Conservation (phyloP, 2,329 filamentous ascomycete genomes). For the Calycina herbarum region DNA sequence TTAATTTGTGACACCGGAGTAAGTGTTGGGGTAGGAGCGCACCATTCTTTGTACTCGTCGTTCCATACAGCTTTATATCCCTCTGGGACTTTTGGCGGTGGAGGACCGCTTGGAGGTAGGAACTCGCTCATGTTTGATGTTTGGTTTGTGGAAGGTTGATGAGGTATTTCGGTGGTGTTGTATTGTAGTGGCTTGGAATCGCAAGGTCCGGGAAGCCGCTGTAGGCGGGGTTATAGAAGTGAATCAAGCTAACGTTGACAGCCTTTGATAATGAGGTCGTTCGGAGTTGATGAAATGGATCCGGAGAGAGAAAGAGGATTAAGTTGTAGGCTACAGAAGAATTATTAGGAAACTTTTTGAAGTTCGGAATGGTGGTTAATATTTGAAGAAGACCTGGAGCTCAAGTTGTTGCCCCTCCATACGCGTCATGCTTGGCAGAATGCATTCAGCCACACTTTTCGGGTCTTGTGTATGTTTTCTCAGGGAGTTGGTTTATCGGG, state of each 20-base stretch:
- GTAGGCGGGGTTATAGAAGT: neutral
- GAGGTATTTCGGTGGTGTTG: conserved; percentile 1
- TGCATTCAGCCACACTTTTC: neutral
- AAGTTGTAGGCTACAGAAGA: neutral
- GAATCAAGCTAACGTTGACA: neutral
- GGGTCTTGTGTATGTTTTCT: neutral
- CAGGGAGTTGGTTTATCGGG: too few relatives aligned
- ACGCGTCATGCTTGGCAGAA: neutral
- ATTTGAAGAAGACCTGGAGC: neutral
- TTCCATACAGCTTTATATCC: conserved; percentile 89
- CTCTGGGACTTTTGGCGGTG: conserved; percentile 60
- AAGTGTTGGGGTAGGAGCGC: conserved; percentile 27
- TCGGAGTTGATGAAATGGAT: neutral
- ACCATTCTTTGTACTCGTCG: conserved; percentile 85
- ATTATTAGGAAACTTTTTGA: neutral
- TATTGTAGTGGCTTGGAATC: conserved; percentile 1
- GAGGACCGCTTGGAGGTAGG: conserved; percentile 39
- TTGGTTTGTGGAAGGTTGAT: neutral
- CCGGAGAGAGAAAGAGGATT: neutral
- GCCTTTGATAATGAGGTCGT: neutral
- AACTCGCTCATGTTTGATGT: conserved; percentile 34
- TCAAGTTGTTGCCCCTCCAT: neutral
- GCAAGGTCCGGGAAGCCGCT: neutral
- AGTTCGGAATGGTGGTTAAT: neutral
- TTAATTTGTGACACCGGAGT: conserved; percentile 19